Percentiles rank a stretch among this genome's conserved stretches.
Conservation (phyloP, 208 protist genomes). For the Vickermania ingenoplastis region DNA sequence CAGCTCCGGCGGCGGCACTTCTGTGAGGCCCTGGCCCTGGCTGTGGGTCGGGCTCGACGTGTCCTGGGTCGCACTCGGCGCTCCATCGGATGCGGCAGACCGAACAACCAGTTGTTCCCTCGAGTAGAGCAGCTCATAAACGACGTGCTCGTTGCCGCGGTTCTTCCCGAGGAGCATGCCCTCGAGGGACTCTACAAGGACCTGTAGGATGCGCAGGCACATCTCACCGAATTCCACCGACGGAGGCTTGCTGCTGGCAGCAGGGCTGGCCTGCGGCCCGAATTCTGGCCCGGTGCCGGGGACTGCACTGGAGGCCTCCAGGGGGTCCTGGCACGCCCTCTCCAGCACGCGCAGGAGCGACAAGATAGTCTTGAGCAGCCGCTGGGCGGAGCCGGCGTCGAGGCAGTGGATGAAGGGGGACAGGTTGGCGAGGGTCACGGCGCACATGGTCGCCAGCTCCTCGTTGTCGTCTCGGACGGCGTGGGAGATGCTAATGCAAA, state of each 20-base stretch:
- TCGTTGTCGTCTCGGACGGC: slow-evolving; percentile 65
- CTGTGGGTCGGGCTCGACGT: not conserved
- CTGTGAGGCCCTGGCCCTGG: not conserved
- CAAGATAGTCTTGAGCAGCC: slow-evolving; percentile 29
- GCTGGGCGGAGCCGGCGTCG: slow-evolving; percentile 57
- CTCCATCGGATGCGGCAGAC: too few species aligned
- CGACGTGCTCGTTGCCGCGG: slow-evolving; percentile 48
- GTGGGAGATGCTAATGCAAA: slow-evolving; percentile 31
- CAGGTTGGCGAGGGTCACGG: slow-evolving; percentile 59
- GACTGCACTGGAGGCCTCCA: not conserved
- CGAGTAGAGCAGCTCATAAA: slow-evolving; percentile 76
- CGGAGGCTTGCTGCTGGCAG: not conserved
- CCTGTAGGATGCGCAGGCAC: slow-evolving; percentile 41
- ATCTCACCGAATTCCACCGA: slow-evolving; percentile 12
- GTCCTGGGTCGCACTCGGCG: not conserved
- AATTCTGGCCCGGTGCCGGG: not conserved
- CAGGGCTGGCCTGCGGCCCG: not conserved
- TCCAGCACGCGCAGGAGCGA: slow-evolving; percentile 42
- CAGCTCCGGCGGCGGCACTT: not conserved
- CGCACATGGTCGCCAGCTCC: slow-evolving; percentile 41
- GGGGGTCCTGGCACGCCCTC: not conserved
- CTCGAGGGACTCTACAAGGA: slow-evolving; percentile 56
- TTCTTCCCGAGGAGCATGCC: slow-evolving; percentile 36
- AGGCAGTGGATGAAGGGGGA: slow-evolving; percentile 57
- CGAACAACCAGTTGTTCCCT: slow-evolving; percentile 14